Base-by-base conservation (phyloP, 2,329 filamentous ascomycete genomes). In the Neonectria faginata region DNA sequence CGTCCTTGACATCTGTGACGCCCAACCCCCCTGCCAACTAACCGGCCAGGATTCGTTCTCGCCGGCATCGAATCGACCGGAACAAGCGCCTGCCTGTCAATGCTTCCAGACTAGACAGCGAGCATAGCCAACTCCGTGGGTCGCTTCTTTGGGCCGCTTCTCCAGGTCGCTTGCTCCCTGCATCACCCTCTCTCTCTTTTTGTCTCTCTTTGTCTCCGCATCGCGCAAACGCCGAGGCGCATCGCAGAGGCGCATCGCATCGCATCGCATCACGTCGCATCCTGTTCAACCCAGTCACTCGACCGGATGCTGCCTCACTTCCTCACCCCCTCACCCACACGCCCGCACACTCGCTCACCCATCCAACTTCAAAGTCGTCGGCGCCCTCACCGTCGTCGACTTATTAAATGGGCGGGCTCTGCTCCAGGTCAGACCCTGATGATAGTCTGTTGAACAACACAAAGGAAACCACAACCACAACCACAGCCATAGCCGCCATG, bases 381-480 rank as follows among this genome's bases (percentile, higher is more conserved):
- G 48, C 29, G 48, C 29, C 48, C 27, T 20, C 29, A 7, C n/a
- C 10, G 10, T 14, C 48, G 48, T 12, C 47, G 48, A 51, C 29
- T 16, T 51, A 51, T 51, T 73, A 74, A 72, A 74, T 74, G 72
- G 72, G 72, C 67, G 70, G 65, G 36, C 68, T 74, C 62, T 74
- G 72, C 70, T 74, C 72, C 36, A 65, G 69, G 47, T 66, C 72
- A n/a, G 64, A 64, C 33, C 47, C 53, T 20, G 57, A 55, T 29
- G 51, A 36, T 14, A 36, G 29, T 20, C 48, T 14, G 48, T 20
- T 18, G n/a, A 51, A 39, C 27, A 41, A 33, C 25, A 57, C 39
- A 36, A 53, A 70, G 27, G 47, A 65, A 41, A 58, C 53, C n/a
- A 65, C 64, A 25, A 58, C 53, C n/a, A 65, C 64, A 25, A 44